phyloP scores from a whole-genome alignment of 176 grass and related monocot species.

The Carex parvula region DNA sequence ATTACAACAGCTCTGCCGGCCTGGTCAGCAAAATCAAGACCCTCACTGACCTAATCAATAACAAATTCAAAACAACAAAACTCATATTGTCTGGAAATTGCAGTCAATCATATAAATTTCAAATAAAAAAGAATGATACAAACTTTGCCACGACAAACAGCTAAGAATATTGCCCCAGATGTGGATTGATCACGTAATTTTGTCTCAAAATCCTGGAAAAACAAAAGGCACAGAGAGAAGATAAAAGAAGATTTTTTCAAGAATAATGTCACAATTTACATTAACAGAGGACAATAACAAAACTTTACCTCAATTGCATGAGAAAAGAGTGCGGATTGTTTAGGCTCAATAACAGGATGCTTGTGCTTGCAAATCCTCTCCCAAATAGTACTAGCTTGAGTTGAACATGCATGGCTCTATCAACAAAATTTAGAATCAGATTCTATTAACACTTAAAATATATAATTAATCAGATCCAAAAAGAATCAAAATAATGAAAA shows the following conservation, averaged over 20 bases:
- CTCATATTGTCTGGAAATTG: conserved; percentile 30
- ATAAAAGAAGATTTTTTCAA: conserved; percentile 30
- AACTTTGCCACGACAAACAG: conserved; percentile 98
- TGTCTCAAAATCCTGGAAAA: conserved; percentile 74
- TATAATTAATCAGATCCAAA: conserved; percentile 23
- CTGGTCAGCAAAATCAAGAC: conserved; percentile 99
- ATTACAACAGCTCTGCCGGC: conserved; percentile 93
- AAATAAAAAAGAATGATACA: conserved; percentile 33
- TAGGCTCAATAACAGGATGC: conserved; percentile 93
- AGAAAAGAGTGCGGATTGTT: conserved; percentile 79
- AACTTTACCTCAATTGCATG: conserved; percentile 78
- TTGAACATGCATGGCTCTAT: conserved; percentile 75
- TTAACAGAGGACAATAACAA: conserved; percentile 16
- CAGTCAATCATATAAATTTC: conserved; percentile 26
- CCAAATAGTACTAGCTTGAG: conserved; percentile 67
- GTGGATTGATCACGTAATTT: conserved; percentile 71
- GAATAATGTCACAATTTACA: conserved; percentile 20
- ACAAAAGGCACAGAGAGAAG: conserved; percentile 24
- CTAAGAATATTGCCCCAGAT: conserved; percentile 92
- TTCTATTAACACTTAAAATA: conserved; percentile 17
- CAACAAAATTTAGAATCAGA: conserved; percentile 5
- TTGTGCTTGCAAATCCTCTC: conserved; percentile 89
- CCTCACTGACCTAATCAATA: conserved; percentile 76
- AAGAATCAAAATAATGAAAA: conserved; percentile 26
- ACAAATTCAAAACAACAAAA: conserved; percentile 20